Percentiles rank a stretch among this genome's conserved stretches.
Evolutionary conservation across 2,329 filamentous ascomycete species (phyloP).

Genomic region (Alternaria hordeiaustralica): DNA sequence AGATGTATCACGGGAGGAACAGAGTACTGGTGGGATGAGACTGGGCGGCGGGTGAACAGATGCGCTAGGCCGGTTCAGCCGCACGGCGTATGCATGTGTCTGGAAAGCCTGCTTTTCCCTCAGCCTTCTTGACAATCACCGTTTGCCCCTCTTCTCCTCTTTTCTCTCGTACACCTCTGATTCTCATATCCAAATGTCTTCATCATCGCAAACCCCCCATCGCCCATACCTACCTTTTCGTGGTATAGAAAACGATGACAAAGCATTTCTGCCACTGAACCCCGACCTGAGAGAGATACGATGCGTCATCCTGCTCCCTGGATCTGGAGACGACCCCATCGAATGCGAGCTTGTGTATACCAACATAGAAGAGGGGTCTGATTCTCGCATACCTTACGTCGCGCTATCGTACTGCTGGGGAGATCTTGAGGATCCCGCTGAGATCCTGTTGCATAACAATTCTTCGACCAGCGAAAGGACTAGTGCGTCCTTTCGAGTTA

Average conservation of each 20-base stretch:
- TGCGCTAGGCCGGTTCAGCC: neutral
- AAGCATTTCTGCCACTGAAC: neutral
- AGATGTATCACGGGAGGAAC: fast-evolving
- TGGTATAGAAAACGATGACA: neutral
- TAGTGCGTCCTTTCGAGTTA: neutral
- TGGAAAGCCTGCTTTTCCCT: neutral
- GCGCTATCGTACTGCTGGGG: neutral
- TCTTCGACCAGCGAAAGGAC: too few species aligned
- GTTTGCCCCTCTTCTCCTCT: neutral
- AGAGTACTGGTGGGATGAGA: neutral
- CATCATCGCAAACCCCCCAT: neutral
- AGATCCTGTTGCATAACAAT: too few species aligned
- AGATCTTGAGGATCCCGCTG: neutral
- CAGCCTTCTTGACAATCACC: neutral
- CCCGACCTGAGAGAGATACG: neutral
- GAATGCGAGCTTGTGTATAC: too few species aligned
- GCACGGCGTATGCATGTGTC: neutral
- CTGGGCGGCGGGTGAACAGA: neutral
- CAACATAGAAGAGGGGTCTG: too few species aligned
- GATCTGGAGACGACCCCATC: neutral
- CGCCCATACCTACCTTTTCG: neutral
- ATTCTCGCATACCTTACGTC: too few species aligned
- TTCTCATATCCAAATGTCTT: neutral
- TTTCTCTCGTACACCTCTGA: neutral
- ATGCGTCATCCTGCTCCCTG: neutral